A percentile compares a stretch with the other conserved stretches of the same genome.
Evolutionary conservation across 192 early-diverging fungal species (phyloP).

Genomic region (Mortierella alpina): DNA sequence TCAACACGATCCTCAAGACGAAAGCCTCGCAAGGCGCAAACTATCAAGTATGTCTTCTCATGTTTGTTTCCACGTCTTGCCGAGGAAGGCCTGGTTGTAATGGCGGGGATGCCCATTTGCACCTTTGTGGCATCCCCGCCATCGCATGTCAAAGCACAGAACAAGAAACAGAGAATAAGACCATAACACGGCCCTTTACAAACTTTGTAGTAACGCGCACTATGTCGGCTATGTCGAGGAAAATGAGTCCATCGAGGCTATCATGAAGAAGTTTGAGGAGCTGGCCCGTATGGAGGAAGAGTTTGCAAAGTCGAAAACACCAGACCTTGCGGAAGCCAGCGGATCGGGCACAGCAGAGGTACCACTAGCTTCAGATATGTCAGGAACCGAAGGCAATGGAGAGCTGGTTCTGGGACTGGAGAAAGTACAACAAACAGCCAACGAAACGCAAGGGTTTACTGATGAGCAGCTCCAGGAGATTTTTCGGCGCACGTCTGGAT

Average conservation of each 20-base stretch:
- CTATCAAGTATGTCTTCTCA: slow-evolving; percentile 23
- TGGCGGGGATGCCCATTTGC: not conserved
- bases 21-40: slow-evolving; percentile 42
- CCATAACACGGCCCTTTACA: not conserved
- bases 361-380: not conserved
- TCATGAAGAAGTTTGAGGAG: slow-evolving; percentile 99
- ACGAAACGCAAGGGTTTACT: slow-evolving; percentile 65
- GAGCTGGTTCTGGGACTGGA: slow-evolving; percentile 40
- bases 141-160: not conserved
- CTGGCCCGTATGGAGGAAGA: slow-evolving; percentile 90
- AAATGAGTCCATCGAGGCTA: slow-evolving; percentile 93
- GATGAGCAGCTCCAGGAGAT: slow-evolving; percentile 89
- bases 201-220: slow-evolving; percentile 65
- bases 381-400: not conserved
- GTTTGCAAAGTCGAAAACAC: slow-evolving; percentile 59
- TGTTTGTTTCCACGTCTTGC: not conserved
- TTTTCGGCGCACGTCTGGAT: slow-evolving; percentile 90
- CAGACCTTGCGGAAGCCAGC: not conserved
- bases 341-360: not conserved
- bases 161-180: not conserved
- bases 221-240: slow-evolving; percentile 99
- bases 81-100: not conserved
- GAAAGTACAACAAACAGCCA: slow-evolving; percentile 17
- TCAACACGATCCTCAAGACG: slow-evolving; percentile 34
- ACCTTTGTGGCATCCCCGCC: not conserved